phyloP scores from a whole-genome alignment of 2,329 filamentous ascomycete genomes.

The Phaeosphaeria sp. region DNA sequence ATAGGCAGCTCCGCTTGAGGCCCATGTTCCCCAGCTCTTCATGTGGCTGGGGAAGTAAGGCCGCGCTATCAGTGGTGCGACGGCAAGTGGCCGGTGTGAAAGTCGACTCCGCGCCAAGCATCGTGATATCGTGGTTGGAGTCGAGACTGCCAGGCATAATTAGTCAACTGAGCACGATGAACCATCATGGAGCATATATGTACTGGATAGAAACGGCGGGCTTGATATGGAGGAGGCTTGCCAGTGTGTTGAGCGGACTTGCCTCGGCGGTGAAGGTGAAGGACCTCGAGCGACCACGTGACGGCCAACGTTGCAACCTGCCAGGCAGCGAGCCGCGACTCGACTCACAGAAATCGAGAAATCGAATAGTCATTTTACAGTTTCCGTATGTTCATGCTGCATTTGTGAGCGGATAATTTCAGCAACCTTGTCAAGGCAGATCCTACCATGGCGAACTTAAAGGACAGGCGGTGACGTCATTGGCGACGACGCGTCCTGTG shows the following conservation, averaged over 20 bases:
- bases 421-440: no score
- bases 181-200: background rate
- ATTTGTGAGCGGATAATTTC: background rate
- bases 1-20: background rate
- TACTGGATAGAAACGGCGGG: background rate
- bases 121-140: background rate
- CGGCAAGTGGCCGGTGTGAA: background rate
- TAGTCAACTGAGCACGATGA: background rate
- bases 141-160: background rate
- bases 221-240: background rate
- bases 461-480: no score
- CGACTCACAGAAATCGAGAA: background rate
- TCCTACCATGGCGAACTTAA: no score
- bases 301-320: background rate
- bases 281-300: background rate
- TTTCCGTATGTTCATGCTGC: background rate
- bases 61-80: background rate
- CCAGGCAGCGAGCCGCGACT: background rate
- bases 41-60: background rate
- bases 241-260: background rate
- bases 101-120: background rate
- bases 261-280: background rate
- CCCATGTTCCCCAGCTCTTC: background rate
- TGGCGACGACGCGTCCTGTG: no score
- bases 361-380: background rate